Evolutionary conservation across 768 basidiomycete genomes (phyloP), one percentile per base, ranked within the genome.

Genomic region (Paxillus rubicundulus): DNA sequence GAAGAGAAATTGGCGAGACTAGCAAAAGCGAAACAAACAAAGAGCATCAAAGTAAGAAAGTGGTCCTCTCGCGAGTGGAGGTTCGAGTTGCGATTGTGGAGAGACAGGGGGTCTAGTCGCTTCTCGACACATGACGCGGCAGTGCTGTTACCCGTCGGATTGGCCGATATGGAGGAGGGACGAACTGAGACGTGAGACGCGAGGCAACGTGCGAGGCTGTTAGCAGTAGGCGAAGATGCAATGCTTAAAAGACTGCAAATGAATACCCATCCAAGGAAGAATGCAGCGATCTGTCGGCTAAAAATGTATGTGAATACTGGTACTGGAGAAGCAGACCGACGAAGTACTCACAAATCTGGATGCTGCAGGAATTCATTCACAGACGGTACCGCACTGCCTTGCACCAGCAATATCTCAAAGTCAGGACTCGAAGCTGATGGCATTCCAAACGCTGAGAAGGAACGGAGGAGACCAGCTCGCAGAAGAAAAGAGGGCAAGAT

Each of bases 231-330:
- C 17, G 66, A 70, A 40, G 53, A 53, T 18, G 61, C 42, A 13
- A 69, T 45, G 53, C 65, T 64, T 13, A 60, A 54, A 14, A 71
- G 44, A 51, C 74, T 66, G 46, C 63, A 61, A 39, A 72, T 57
- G 55, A 73, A 75, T 3, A 74, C 73, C 65, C 72, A 74, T 32
- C 75, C 76, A 7, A 75, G 61, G 45, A 71, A 71, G 58, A 77
- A 77, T 1, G 70, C 62, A 13, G 73, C 61, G 20, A 75, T 58
- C 14, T 70, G 60, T 33, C 65, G 73, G 55, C 76, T 77, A 37
- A 24, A n/a, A 14, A 33, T 32, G n/a, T 21, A 21, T 16, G 32
- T 34, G 46, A 41, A 12, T n/a, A 20, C 20, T 20, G 28, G 17
- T 9, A 20, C 18, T 20, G 28, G 18, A 2, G 28, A 14, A 24